Conservation (phyloP, 306 rosid genomes). For the Nissolia schottii region DNA sequence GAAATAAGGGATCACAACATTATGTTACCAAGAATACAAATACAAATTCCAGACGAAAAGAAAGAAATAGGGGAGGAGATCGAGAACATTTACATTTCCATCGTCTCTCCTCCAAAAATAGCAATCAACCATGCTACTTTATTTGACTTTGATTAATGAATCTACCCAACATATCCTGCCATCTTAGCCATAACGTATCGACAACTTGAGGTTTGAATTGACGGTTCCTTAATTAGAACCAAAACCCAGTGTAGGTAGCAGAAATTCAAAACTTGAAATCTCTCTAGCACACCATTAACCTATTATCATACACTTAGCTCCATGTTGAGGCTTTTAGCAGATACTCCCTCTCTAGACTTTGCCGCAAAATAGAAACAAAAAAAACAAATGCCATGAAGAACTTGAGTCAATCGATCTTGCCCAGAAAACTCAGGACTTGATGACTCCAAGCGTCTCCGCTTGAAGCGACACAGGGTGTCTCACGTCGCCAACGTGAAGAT, state of each 20-base stretch:
- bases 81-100: neutral
- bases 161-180: neutral
- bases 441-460: conserved; percentile 42
- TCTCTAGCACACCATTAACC: neutral
- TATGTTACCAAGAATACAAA: neutral
- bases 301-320: neutral
- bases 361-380: neutral
- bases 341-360: neutral
- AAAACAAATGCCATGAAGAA: neutral
- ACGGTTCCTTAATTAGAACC: conserved; percentile 9
- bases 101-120: conserved; percentile 11
- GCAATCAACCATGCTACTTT: neutral
- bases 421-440: conserved; percentile 36
- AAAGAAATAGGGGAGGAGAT: neutral
- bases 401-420: neutral
- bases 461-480: conserved; percentile 49
- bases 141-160: conserved; percentile 3
- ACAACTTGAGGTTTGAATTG: neutral
- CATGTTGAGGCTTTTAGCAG: neutral
- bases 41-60: neutral
- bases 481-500: conserved; percentile 48
- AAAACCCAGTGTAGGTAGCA: neutral
- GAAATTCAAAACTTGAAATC: neutral
- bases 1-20: neutral
- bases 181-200: neutral